Percentiles rank a stretch among this genome's conserved stretches.
Conservation (phyloP, 2,329 filamentous ascomycete species). For the Ophiostoma tasmaniense region DNA sequence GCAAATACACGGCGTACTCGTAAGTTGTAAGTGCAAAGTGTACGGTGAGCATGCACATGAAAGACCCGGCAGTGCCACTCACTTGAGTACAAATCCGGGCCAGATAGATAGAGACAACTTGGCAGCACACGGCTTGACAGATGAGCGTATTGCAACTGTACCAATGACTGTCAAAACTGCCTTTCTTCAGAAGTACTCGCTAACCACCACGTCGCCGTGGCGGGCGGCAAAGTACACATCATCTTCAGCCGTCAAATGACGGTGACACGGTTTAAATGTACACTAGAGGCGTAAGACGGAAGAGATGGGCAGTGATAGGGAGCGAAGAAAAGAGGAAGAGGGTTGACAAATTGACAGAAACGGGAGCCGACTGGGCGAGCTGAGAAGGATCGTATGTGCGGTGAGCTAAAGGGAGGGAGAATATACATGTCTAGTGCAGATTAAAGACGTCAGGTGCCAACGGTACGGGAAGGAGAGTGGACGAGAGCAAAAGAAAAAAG, state of each 20-base stretch:
- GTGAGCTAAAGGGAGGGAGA: not conserved
- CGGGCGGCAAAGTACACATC: slow-evolving; percentile 3
- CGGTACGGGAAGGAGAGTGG: slow-evolving; percentile 7
- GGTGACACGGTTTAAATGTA: not conserved
- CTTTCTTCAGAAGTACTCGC: not conserved
- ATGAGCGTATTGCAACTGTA: not conserved
- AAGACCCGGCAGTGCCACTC: not conserved
- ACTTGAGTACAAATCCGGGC: too few relatives aligned
- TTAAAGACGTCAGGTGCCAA: slow-evolving; percentile 7
- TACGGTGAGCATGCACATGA: slow-evolving; percentile 3
- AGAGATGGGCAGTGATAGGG: not conserved
- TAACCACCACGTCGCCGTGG: not conserved
- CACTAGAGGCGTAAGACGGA: not conserved
- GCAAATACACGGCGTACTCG: not conserved
- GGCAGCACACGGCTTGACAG: not conserved
- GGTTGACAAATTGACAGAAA: not conserved
- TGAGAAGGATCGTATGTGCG: slow-evolving; percentile 7
- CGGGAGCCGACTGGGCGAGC: not conserved
- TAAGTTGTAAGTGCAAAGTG: not conserved
- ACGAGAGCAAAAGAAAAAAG: not conserved
- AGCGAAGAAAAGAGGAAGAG: not conserved
- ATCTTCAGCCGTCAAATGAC: not conserved
- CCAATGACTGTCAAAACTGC: not conserved
- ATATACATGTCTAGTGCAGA: not conserved
- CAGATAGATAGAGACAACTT: not conserved